These are phyloP conservation scores for Thecaphora thlaspeos DNA, from an alignment of 1,284 basidiomycete genomes.

Conservation along the genomic window DNA sequence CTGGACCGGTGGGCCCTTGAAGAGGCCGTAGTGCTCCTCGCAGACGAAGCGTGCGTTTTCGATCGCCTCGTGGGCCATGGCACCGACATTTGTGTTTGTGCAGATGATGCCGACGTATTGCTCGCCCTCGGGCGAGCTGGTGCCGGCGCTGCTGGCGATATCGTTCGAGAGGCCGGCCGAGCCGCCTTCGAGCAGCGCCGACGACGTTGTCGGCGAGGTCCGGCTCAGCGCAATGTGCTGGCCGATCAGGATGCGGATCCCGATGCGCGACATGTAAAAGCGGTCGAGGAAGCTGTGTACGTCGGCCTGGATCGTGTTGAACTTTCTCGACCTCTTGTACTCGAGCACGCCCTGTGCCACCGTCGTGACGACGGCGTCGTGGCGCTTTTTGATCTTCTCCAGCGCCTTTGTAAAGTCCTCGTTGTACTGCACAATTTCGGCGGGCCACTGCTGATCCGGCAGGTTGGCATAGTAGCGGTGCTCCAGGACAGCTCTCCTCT, in stretches of 20 bases:
- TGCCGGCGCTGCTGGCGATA: background rate
- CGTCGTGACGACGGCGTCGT: conserved; percentile 96
- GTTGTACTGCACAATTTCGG: conserved; percentile 92
- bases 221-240: conserved; percentile 57
- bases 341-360: conserved; percentile 75
- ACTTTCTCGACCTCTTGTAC: conserved; percentile 63
- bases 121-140: conserved; percentile 35
- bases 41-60: conserved; percentile 98
- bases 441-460: conserved; percentile 74
- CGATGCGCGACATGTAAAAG: conserved; percentile 96
- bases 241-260: conserved; percentile 57
- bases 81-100: conserved; percentile 68
- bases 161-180: background rate
- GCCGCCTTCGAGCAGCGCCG: conserved; percentile 23
- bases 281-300: conserved; percentile 95
- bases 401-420: conserved; percentile 82
- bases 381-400: conserved; percentile 86
- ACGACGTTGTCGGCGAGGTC: conserved; percentile 27
- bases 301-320: conserved; percentile 69
- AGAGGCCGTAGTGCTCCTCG: conserved; percentile 86
- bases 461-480: conserved; percentile 75
- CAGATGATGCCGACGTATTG: conserved; percentile 99
- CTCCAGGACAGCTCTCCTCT: conserved; percentile 28
- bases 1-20: conserved; percentile 93
- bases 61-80: conserved; percentile 78